These are phyloP conservation scores for Acacia pycnantha DNA, from an alignment of 331 rosid species.

Conservation along the genomic window DNA sequence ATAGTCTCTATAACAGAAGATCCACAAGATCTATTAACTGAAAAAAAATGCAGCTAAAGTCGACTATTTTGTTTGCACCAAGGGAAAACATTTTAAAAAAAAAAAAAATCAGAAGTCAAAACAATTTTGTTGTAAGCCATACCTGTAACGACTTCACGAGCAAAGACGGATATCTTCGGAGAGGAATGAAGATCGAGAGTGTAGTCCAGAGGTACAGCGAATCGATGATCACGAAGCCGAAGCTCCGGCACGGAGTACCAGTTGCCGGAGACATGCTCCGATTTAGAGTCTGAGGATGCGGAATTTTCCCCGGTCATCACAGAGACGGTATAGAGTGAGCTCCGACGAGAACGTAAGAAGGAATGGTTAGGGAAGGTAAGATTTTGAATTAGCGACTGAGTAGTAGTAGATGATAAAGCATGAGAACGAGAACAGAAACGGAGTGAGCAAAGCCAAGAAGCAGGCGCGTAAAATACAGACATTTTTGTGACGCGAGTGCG, in stretches of 20 bases:
- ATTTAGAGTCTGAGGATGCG: constrained; percentile 13
- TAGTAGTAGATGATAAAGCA: constrained; percentile 1
- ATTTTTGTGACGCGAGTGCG: constrained; percentile 37
- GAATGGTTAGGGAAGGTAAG: constrained; percentile 15
- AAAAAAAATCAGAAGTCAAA: background rate
- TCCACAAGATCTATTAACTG: background rate
- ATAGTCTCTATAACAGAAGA: constrained; percentile 1
- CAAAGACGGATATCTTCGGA: constrained; percentile 69
- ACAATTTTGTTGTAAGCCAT: background rate
- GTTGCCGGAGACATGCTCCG: constrained; percentile 60
- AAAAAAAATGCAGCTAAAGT: constrained; percentile 8
- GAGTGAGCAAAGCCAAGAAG: constrained; percentile 31
- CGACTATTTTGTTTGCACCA: background rate
- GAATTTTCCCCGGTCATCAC: constrained; percentile 38
- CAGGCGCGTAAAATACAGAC: constrained; percentile 56
- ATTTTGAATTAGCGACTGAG: constrained; percentile 20
- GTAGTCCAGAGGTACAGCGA: constrained; percentile 73
- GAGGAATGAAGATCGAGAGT: constrained; percentile 41
- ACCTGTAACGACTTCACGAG: constrained; percentile 97
- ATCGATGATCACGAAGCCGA: constrained; percentile 79
- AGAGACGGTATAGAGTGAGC: background rate
- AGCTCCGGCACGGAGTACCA: constrained; percentile 91
- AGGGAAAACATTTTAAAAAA: background rate
- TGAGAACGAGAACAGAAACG: constrained; percentile 27
- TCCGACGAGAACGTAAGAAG: constrained; percentile 26